phyloP scores from a whole-genome alignment of 2,329 filamentous ascomycete species.

The Ceratocystis diversiconidia region DNA sequence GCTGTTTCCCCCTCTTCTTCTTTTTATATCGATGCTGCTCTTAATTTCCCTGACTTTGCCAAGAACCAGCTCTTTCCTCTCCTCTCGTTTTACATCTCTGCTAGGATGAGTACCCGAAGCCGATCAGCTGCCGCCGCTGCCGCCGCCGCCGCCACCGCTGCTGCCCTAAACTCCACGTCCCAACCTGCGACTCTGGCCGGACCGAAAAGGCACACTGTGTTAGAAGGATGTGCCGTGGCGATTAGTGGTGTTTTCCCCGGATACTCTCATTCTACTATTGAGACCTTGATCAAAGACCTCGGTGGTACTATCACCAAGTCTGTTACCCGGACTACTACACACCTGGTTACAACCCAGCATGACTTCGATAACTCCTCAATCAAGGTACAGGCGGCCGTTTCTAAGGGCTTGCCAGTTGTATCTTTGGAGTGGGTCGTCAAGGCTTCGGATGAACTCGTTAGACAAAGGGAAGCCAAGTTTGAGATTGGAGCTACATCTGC shows the following conservation, averaged over 20 bases:
- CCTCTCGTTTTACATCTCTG: not conserved
- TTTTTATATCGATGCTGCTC: not conserved
- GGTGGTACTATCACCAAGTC: slow-evolving; percentile 36
- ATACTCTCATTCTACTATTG: slow-evolving; percentile 36
- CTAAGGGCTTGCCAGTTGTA: slow-evolving; percentile 40
- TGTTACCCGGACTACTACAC: slow-evolving; percentile 38
- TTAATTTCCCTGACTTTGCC: not conserved
- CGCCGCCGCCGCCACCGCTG: not conserved
- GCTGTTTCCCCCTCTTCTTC: not conserved
- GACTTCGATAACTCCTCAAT: slow-evolving; percentile 36
- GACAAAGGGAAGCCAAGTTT: slow-evolving; percentile 20
- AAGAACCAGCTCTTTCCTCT: not conserved
- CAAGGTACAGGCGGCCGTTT: slow-evolving; percentile 38
- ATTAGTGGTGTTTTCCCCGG: slow-evolving; percentile 47
- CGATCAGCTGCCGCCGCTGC: not conserved
- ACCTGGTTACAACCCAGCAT: slow-evolving; percentile 41
- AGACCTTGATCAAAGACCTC: slow-evolving; percentile 32
- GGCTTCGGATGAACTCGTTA: slow-evolving; percentile 28
- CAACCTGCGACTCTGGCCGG: not conserved
- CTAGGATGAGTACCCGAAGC: not conserved
- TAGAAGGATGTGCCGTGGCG: slow-evolving; percentile 35
- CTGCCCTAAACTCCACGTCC: not conserved
- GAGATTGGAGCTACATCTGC: slow-evolving; percentile 18
- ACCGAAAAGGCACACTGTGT: not conserved
- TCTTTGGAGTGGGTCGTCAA: slow-evolving; percentile 47